phyloP scores from a whole-genome alignment of 805 yeast genomes.

The Candida namnaoensis region DNA sequence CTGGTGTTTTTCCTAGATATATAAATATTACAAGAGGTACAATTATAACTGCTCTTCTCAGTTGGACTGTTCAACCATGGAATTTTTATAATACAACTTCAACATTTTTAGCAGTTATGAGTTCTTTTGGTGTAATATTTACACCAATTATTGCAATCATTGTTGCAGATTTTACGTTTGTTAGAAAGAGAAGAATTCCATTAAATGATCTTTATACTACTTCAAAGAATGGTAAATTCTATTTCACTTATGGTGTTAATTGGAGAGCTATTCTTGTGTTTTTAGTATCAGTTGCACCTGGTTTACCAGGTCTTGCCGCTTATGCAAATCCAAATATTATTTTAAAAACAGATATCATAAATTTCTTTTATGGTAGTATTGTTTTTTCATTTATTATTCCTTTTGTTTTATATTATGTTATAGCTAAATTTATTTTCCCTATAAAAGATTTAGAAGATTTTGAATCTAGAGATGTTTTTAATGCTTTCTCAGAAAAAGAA shows the following conservation, averaged over 20 bases:
- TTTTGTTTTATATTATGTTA: constrained; percentile 3
- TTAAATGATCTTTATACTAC: constrained; percentile 24
- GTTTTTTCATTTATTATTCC: constrained; percentile 6
- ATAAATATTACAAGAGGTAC: constrained; percentile 32
- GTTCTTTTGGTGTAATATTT: constrained; percentile 27
- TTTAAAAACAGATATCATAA: neutral
- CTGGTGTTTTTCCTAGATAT: constrained; percentile 29
- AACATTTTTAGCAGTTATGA: constrained; percentile 27
- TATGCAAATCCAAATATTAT: constrained; percentile 13
- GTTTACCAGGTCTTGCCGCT: constrained; percentile 1
- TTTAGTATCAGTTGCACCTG: constrained; percentile 3
- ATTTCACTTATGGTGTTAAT: constrained; percentile 28
- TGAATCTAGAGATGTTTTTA: constrained; percentile 16
- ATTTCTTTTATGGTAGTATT: neutral
- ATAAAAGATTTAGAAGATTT: constrained; percentile 4
- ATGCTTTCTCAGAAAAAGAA: constrained; percentile 17
- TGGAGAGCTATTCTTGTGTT: constrained; percentile 23
- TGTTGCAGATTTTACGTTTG: constrained; percentile 30
- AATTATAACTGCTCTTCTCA: constrained; percentile 22
- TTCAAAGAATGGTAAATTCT: constrained; percentile 24
- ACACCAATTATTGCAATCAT: constrained; percentile 29
- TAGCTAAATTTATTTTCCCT: constrained; percentile 7
- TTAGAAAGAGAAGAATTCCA: constrained; percentile 21
- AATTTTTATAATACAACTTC: constrained; percentile 27
- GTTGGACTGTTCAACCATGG: constrained; percentile 30